A percentile compares a stretch with the other conserved stretches of the same genome.
These are phyloP conservation scores for Arthrobotrys iridis DNA, from an alignment of 2,329 filamentous ascomycete species.

Conservation along the genomic window DNA sequence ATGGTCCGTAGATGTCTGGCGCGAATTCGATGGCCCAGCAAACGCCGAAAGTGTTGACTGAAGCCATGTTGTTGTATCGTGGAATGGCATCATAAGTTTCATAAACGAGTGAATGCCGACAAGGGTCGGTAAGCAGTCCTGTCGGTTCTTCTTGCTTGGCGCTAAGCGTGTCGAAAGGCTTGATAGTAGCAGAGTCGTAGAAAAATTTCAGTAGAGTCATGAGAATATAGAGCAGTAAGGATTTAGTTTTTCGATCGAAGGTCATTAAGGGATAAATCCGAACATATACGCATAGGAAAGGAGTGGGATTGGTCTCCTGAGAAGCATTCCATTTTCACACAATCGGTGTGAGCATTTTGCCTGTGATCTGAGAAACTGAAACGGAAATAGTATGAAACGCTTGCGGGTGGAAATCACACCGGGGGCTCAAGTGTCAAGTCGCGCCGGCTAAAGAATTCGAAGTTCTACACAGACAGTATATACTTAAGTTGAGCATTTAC, in stretches of 20 bases:
- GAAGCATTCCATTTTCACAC: conserved; percentile 8
- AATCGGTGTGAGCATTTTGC: not conserved
- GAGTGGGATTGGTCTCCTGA: conserved; percentile 5
- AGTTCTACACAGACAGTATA: too few species aligned
- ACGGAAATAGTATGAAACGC: conserved; percentile 7
- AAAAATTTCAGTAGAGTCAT: not conserved
- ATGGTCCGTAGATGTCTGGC: not conserved
- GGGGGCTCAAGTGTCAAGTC: not conserved
- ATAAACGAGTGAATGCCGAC: conserved; percentile 8
- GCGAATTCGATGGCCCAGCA: not conserved
- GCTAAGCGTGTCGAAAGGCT: not conserved
- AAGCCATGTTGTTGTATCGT: conserved; percentile 17
- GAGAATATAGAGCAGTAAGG: not conserved
- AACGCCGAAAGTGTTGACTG: not conserved
- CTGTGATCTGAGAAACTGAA: conserved; percentile 6
- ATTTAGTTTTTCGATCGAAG: not conserved
- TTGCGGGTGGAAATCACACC: not conserved
- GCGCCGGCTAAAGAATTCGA: too few species aligned
- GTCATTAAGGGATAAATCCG: too few species aligned
- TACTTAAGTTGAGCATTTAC: too few species aligned
- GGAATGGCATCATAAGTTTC: conserved; percentile 24
- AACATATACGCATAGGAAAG: not conserved
- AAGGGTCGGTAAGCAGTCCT: not conserved
- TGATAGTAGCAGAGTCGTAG: not conserved
- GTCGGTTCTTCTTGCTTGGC: not conserved